phyloP scores from a whole-genome alignment of 2,329 filamentous ascomycete genomes.

The Penicillium italicum region DNA sequence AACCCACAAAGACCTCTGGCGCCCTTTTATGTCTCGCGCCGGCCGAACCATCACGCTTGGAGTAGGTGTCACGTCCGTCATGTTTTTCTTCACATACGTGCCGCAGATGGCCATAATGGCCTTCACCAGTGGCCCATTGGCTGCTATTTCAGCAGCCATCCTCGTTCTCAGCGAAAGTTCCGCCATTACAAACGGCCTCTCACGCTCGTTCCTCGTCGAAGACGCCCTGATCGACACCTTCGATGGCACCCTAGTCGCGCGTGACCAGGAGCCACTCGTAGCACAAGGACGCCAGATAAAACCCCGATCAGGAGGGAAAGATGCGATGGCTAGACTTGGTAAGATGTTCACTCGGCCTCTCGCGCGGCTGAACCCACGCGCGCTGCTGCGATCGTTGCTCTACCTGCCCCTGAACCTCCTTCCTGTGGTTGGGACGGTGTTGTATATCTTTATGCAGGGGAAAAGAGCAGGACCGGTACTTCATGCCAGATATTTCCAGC shows the following conservation, averaged over 20 bases:
- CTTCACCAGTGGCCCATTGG: constrained; percentile 76
- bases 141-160: constrained; percentile 57
- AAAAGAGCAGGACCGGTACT: constrained; percentile 52
- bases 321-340: constrained; percentile 55
- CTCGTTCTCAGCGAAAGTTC: constrained; percentile 59
- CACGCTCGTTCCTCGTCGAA: constrained; percentile 70
- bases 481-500: constrained; percentile 74
- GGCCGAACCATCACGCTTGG: constrained; percentile 66
- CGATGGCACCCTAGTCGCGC: constrained; percentile 64
- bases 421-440: constrained; percentile 75
- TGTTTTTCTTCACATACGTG: constrained; percentile 85
- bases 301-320: constrained; percentile 38
- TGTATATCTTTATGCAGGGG: constrained; percentile 77
- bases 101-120: constrained; percentile 80
- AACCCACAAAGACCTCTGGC: constrained; percentile 57
- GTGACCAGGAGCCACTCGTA: constrained; percentile 61
- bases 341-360: constrained; percentile 56
- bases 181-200: constrained; percentile 50
- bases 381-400: constrained; percentile 73
- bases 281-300: constrained; percentile 71
- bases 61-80: constrained; percentile 65
- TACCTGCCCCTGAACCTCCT: constrained; percentile 92
- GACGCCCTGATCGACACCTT: constrained; percentile 86
- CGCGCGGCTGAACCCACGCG: constrained; percentile 47
- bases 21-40: constrained; percentile 56